Evolutionary conservation across 805 yeast species (phyloP).

Genomic region (Candida fluviatilis): DNA sequence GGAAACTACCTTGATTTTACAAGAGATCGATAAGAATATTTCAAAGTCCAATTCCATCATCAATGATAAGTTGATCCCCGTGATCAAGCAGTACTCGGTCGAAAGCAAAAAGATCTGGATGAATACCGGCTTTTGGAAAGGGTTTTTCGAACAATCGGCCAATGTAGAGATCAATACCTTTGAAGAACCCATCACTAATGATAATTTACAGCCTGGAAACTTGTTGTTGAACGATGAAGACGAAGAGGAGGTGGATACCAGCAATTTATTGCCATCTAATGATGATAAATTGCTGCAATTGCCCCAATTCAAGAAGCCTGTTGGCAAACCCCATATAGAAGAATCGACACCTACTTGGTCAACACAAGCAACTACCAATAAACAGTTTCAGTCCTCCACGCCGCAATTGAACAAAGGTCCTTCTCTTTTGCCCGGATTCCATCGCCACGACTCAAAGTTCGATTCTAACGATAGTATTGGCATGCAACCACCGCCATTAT

Average conservation of each 20-base stretch:
- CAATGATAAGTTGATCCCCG: conserved; percentile 64
- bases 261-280: conserved; percentile 2
- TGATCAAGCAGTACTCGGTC: conserved; percentile 54
- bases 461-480: conserved; percentile 24
- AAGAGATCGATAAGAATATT: conserved; percentile 73
- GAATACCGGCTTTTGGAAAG: conserved; percentile 71
- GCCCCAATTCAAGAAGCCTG: conserved; percentile 15
- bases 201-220: conserved; percentile 12
- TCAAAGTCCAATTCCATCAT: conserved; percentile 64
- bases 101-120: conserved; percentile 60
- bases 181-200: conserved; percentile 33
- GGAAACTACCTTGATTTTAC: conserved; percentile 70
- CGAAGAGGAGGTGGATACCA: conserved; percentile 8
- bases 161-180: conserved; percentile 56
- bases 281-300: conserved; percentile 4
- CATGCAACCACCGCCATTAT: conserved; percentile 18
- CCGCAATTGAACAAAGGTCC: conserved; percentile 15
- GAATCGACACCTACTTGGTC: conserved; percentile 37
- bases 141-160: conserved; percentile 72
- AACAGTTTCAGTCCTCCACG: conserved; percentile 21
- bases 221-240: conserved; percentile 17
- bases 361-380: conserved; percentile 15
- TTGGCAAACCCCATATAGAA: conserved; percentile 14
- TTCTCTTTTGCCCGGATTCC: conserved; percentile 3
- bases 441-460: conserved; percentile 8